Conservation (phyloP, 257 asterid genomes). For the Solanum lignicaule region DNA sequence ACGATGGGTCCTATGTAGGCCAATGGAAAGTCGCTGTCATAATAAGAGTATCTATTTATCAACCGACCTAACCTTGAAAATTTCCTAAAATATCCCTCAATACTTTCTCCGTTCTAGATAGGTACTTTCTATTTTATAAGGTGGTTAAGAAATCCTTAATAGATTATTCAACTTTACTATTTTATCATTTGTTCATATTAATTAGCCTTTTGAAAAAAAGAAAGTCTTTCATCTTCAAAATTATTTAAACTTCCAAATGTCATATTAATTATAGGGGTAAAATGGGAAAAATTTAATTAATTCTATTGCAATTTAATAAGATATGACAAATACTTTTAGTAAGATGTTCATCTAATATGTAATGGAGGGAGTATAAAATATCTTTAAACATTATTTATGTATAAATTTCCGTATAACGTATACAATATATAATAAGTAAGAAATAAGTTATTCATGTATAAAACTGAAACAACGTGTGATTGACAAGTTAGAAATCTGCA, state of each 20-base stretch:
- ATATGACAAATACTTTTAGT: not conserved
- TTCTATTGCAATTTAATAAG: too few relatives aligned
- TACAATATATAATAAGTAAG: too few relatives aligned
- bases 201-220: not conserved
- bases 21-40: constrained; percentile 28
- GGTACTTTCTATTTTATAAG: not conserved
- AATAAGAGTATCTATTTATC: constrained; percentile 26
- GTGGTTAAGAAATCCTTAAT: too few relatives aligned
- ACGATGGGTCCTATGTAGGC: constrained; percentile 4
- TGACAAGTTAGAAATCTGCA: not conserved
- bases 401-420: too few relatives aligned
- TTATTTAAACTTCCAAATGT: not conserved
- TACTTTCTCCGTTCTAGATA: not conserved
- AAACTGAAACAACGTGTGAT: too few relatives aligned
- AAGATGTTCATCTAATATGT: not conserved
- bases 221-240: not conserved
- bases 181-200: not conserved
- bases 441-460: too few relatives aligned
- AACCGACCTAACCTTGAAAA: constrained; percentile 31
- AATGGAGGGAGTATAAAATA: not conserved
- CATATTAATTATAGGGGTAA: not conserved
- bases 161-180: not conserved
- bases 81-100: not conserved
- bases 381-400: not conserved
- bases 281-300: too few relatives aligned